Evolutionary conservation across 208 protist genomes (phyloP).

Genomic region (Wallacemonas sp.): DNA sequence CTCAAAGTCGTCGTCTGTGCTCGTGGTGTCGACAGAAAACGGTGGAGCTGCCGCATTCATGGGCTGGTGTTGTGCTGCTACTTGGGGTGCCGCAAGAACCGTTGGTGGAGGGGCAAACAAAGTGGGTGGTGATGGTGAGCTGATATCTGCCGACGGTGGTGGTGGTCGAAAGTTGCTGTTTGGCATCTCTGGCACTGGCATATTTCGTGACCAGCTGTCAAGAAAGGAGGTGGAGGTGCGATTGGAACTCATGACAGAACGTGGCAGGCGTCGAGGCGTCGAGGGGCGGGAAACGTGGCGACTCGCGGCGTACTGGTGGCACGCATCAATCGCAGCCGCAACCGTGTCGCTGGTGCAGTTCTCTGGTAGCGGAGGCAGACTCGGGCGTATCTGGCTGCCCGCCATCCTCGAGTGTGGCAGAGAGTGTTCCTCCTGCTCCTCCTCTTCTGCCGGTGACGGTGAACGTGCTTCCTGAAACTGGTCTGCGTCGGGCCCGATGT

Average conservation of each 20-base stretch:
- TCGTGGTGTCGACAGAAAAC: background rate
- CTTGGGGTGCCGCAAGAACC: background rate
- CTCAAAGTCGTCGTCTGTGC: constrained; percentile 33
- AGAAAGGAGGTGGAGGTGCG: constrained; percentile 3
- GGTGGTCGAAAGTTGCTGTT: too few species aligned
- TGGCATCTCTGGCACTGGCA: too few species aligned
- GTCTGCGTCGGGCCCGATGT: too few species aligned
- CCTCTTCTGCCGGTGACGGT: too few species aligned
- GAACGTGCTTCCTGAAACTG: too few species aligned
- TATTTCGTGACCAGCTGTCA: constrained; percentile 1
- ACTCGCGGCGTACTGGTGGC: constrained; percentile 10
- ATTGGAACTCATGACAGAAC: constrained; percentile 6
- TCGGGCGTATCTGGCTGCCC: background rate
- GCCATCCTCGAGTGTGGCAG: background rate
- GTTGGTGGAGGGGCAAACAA: background rate
- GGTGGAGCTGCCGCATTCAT: background rate
- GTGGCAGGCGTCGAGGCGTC: background rate
- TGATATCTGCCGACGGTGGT: too few species aligned
- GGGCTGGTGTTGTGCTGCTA: background rate
- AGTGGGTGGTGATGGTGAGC: background rate
- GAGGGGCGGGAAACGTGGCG: constrained; percentile 2
- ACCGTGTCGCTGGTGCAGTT: constrained; percentile 6
- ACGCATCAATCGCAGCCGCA: constrained; percentile 9
- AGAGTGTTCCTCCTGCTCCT: background rate
- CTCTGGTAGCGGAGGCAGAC: constrained; percentile 8